Evolutionary conservation across 2,329 filamentous ascomycete species (phyloP), one percentile per base, ranked within the genome.

Genomic region (Apiospora sp.): DNA sequence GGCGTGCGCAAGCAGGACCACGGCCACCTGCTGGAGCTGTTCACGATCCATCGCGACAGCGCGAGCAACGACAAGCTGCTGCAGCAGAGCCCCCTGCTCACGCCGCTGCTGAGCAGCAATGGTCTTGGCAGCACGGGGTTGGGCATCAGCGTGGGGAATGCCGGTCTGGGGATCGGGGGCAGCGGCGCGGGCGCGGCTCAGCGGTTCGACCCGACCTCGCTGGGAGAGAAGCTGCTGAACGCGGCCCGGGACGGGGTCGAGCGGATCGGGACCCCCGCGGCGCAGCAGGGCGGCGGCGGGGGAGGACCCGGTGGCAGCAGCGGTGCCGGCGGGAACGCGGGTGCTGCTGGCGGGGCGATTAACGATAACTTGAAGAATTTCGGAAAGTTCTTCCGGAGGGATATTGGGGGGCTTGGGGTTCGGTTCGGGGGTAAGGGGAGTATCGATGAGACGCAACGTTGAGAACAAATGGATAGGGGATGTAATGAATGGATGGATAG

Each of bases 341-440:
- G 2, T 30, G 27, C 27, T 30, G 37, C 2, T 7, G 37, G 37
- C 37, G 37, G 37, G 37, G 37, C 37, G 37, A 41, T 98, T 75
- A 97, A 98, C 80, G 95, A 97, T 83, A 98, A 98, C 82, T 81
- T 98, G 83, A 95, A 94, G 85, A 98, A 94, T 81, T 94, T 99
- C 83, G 96, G 96, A 34, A 98, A 97, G 83, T 98, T 98, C 84
- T 98, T 98, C 86, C 91, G 93, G 75, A 87, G 96, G 75, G 96
- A 98, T 84, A 92, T 96, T 75, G 93, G 93, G 43, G 90, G 92
- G 2, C 88, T 96, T 75, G 92, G 93, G 2, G 90, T 89, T 14
- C 85, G 93, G 75, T 95, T 95, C 81, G 93, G 93, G 67, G 93
- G 93, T 67, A 91, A 89, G 83, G 83, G 83, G 2, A 51, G 58